phyloP scores from a whole-genome alignment of 306 rosid genomes.

The Canavalia gladiata region DNA sequence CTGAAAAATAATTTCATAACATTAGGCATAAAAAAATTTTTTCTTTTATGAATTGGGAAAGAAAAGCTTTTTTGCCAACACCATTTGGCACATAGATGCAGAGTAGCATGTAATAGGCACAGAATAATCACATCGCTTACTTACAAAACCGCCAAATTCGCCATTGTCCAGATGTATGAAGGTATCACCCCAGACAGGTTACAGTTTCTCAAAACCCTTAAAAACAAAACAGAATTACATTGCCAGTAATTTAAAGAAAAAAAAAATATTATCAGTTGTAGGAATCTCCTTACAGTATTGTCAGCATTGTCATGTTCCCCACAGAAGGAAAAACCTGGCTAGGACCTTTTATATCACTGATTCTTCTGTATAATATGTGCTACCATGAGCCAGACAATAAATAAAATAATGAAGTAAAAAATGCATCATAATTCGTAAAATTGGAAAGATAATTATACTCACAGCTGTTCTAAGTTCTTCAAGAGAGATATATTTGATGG shows the following conservation, averaged over 20 bases:
- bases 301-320: constrained; percentile 50
- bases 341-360: constrained; percentile 73
- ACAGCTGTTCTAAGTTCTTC: constrained; percentile 63
- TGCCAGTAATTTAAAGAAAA: constrained; percentile 38
- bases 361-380: constrained; percentile 62
- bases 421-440: constrained; percentile 10
- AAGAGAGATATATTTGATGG: constrained; percentile 68
- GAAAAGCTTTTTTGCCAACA: neutral
- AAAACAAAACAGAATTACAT: constrained; percentile 33
- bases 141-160: constrained; percentile 58
- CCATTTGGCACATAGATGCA: constrained; percentile 27
- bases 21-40: neutral
- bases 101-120: constrained; percentile 1
- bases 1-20: neutral
- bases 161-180: constrained; percentile 63
- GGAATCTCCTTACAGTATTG: constrained; percentile 61
- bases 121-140: constrained; percentile 45
- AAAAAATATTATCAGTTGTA: constrained; percentile 5
- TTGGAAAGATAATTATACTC: constrained; percentile 50
- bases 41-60: neutral
- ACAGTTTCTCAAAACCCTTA: constrained; percentile 82
- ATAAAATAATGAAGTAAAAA: neutral
- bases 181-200: constrained; percentile 76
- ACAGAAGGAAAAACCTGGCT: constrained; percentile 67
- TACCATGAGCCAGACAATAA: constrained; percentile 38